phyloP scores from a whole-genome alignment of 257 asterid genomes.

The Solanum rostratum region DNA sequence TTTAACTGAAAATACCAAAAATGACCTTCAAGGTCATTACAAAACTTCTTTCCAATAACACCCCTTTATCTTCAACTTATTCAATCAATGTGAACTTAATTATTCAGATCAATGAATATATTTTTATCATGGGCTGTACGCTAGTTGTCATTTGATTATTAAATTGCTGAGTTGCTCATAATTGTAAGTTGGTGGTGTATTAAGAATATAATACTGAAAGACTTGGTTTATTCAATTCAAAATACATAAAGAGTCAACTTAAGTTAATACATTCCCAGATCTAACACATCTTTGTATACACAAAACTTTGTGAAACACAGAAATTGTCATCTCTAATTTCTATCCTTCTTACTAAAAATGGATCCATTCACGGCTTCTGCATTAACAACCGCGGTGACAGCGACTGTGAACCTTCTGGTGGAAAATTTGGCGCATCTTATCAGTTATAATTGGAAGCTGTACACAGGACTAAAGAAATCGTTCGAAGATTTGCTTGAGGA shows the following conservation, averaged over 20 bases:
- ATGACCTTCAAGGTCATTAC: too few species aligned
- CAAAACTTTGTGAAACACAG: background rate
- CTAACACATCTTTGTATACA: background rate
- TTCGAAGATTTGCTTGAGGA: background rate
- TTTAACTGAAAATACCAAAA: too few species aligned
- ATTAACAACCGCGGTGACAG: background rate
- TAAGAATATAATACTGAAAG: background rate
- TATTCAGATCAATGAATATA: too few species aligned
- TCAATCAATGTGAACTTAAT: too few species aligned
- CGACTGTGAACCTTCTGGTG: background rate
- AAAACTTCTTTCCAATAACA: too few species aligned
- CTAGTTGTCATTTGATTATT: background rate
- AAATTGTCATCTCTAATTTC: background rate
- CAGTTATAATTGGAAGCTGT: background rate
- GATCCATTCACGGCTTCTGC: background rate
- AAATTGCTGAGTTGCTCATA: background rate
- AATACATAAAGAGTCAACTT: background rate
- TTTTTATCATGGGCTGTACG: too few species aligned
- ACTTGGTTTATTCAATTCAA: background rate
- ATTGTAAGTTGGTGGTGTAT: background rate
- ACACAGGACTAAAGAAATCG: background rate
- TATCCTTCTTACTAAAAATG: background rate
- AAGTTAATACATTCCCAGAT: background rate
- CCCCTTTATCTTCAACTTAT: too few species aligned
- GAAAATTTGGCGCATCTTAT: background rate